Evolutionary conservation across 139 green algal genomes (phyloP).

Genomic region (Parachlorella kessleri): DNA sequence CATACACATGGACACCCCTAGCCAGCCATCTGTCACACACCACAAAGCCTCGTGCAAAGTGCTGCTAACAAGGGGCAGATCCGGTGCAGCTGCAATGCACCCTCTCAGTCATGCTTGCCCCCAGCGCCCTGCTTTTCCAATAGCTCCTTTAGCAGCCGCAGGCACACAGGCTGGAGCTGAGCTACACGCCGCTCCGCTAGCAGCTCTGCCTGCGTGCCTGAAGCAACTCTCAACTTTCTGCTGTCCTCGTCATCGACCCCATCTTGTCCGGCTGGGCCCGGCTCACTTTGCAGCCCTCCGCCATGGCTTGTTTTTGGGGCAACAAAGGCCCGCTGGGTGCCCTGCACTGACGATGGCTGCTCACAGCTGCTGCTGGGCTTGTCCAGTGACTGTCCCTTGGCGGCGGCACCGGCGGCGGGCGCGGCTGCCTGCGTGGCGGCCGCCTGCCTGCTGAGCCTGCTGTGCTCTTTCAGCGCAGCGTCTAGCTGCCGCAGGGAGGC

Average conservation of each 20-base stretch:
- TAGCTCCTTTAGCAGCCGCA: constrained; percentile 36
- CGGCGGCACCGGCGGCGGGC: no score
- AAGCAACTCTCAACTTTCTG: constrained; percentile 1
- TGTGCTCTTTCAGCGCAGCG: constrained; percentile 5
- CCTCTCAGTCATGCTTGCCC: constrained; percentile 24
- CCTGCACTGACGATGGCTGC: no score
- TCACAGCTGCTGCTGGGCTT: no score
- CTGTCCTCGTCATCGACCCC: not conserved
- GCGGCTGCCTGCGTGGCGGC: not conserved
- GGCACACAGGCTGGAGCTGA: constrained; percentile 26
- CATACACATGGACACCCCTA: no score
- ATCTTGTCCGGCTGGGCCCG: not conserved
- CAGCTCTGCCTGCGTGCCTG: constrained; percentile 11
- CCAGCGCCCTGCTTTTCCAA: constrained; percentile 2
- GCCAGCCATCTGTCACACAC: no score
- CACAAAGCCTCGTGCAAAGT: no score
- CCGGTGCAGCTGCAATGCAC: no score
- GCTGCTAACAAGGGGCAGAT: no score
- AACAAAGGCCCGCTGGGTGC: no score
- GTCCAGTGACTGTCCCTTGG: no score
- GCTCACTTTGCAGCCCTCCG: no score
- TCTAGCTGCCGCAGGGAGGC: constrained; percentile 10
- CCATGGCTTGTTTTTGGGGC: no score
- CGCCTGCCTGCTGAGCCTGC: constrained; percentile 2
- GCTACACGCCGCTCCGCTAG: constrained; percentile 5